Evolutionary conservation across 2,329 filamentous ascomycete species (phyloP).

Genomic region (Fusarium sp.): DNA sequence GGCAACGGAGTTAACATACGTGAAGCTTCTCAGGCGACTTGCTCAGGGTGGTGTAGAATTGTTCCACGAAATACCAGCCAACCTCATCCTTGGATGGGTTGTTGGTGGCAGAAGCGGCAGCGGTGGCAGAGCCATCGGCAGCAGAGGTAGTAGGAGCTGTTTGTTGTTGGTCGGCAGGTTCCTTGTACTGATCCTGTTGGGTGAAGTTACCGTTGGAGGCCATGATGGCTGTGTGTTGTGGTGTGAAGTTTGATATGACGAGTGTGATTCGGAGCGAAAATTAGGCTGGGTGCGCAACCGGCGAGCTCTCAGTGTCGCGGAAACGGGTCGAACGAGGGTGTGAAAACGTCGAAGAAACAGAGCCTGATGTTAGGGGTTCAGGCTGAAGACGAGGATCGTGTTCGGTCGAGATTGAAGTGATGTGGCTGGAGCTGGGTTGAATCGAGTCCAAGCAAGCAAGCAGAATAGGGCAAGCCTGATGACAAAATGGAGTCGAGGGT

Average conservation of each 20-base stretch:
- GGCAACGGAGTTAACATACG: conserved; percentile 56
- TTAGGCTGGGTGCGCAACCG: conserved; percentile 32
- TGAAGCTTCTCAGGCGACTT: conserved; percentile 93
- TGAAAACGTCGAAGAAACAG: conserved; percentile 17
- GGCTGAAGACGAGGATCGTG: conserved; percentile 25
- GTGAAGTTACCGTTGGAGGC: conserved; percentile 67
- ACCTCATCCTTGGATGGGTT: conserved; percentile 87
- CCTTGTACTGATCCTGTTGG: conserved; percentile 57
- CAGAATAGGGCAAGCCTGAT: conserved; percentile 37
- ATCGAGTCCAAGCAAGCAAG: conserved; percentile 21
- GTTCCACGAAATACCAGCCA: conserved; percentile 99
- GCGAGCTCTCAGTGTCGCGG: conserved; percentile 34
- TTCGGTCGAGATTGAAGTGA: conserved; percentile 25
- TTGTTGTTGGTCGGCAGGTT: conserved; percentile 51
- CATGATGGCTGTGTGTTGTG: conserved; percentile 53
- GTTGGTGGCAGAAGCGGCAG: conserved; percentile 52
- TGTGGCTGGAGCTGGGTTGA: neutral
- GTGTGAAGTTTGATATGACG: conserved; percentile 24
- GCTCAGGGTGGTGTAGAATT: conserved; percentile 98
- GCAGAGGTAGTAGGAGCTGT: conserved; percentile 49
- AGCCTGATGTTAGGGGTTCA: conserved; percentile 1
- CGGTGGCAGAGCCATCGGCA: conserved; percentile 42
- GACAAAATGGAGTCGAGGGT: conserved; percentile 39
- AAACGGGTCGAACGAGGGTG: conserved; percentile 13
- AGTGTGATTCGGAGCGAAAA: conserved; percentile 32